Percentiles rank a stretch among this genome's conserved stretches.
These are phyloP conservation scores for Echria macrotheca DNA, from an alignment of 495 filamentous ascomycete genomes.

Conservation along the genomic window DNA sequence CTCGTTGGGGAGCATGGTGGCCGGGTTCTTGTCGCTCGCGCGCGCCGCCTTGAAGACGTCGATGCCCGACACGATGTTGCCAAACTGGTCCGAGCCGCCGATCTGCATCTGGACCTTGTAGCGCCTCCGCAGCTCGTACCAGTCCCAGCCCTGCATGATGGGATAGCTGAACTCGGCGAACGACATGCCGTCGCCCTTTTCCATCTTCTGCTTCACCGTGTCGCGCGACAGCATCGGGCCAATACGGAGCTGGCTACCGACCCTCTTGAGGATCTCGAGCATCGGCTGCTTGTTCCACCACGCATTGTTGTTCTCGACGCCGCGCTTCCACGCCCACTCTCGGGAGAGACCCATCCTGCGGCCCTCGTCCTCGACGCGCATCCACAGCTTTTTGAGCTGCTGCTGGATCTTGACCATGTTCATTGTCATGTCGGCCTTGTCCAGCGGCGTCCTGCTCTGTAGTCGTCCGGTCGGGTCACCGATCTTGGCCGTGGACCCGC, in stretches of 20 bases:
- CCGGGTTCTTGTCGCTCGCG: conserved; percentile 45
- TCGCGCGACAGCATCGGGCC: conserved; percentile 85
- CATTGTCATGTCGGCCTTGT: conserved; percentile 49
- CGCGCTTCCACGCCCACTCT: conserved; percentile 57
- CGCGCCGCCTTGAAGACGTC: conserved; percentile 71
- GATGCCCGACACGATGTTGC: conserved; percentile 90
- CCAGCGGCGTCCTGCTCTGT: conserved; percentile 56
- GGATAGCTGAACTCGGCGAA: conserved; percentile 93
- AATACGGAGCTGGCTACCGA: conserved; percentile 68
- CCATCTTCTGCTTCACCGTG: conserved; percentile 82
- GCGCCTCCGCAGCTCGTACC: conserved; percentile 68
- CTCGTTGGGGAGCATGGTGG: conserved; percentile 12
- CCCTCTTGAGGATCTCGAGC: conserved; percentile 62
- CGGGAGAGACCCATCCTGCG: conserved; percentile 54
- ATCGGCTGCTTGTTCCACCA: conserved; percentile 72
- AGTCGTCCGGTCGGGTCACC: conserved; percentile 83
- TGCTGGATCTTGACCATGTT: conserved; percentile 46
- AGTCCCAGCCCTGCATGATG: conserved; percentile 94
- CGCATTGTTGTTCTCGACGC: conserved; percentile 67
- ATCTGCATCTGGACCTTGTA: conserved; percentile 74
- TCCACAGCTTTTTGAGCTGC: conserved; percentile 77
- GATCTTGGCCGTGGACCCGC: conserved; percentile 77
- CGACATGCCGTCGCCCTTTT: conserved; percentile 81
- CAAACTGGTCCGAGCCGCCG: conserved; percentile 92
- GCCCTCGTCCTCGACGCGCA: conserved; percentile 60